Conservation (phyloP, 257 asterid genomes). For the Salvia rosmarinus region DNA sequence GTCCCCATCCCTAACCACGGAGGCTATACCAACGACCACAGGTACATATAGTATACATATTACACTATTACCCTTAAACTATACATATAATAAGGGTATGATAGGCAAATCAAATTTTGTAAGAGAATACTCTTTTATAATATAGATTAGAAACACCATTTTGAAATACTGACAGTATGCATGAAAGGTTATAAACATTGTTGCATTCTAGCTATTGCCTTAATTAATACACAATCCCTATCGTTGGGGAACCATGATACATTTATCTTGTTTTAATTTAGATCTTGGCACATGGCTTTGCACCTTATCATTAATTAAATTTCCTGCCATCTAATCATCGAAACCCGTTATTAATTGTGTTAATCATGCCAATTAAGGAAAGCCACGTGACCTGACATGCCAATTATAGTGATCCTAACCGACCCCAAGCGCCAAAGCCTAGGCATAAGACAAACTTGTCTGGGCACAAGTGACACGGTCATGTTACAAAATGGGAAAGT, state of each 20-base stretch:
- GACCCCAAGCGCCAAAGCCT: not conserved
- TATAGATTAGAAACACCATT: not conserved
- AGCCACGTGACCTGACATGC: constrained; percentile 3
- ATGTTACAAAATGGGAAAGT: not conserved
- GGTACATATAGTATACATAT: constrained; percentile 24
- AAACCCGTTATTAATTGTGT: not conserved
- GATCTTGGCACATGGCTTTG: constrained; percentile 27
- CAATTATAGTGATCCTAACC: not conserved
- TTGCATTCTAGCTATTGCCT: not conserved
- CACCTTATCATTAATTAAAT: not conserved
- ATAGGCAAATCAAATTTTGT: too few species aligned
- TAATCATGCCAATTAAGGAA: constrained; percentile 21
- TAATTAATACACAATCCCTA: not conserved
- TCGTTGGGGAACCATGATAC: not conserved
- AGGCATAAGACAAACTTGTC: not conserved
- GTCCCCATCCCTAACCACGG: constrained; percentile 44
- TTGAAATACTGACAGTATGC: not conserved
- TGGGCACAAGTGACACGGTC: not conserved
- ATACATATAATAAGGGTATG: too few species aligned
- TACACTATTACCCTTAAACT: too few species aligned
- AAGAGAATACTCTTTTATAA: too few species aligned
- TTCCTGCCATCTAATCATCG: not conserved
- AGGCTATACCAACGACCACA: constrained; percentile 27
- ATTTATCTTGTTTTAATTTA: not conserved
- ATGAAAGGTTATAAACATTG: not conserved